phyloP scores from a whole-genome alignment of 305 asterid genomes.

The Caryopteris hybrid region DNA sequence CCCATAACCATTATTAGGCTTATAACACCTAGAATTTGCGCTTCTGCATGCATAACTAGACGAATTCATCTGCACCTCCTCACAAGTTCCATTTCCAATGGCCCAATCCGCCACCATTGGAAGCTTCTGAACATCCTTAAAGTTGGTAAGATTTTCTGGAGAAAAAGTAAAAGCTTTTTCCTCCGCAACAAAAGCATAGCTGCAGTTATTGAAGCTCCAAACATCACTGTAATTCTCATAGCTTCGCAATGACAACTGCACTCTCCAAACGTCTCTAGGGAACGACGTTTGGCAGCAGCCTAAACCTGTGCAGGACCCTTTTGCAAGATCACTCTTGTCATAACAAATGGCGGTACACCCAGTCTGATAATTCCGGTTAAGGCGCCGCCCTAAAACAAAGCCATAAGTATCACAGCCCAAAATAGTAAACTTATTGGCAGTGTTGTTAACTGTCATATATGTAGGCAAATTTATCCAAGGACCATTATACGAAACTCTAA shows the following conservation, averaged over 20 bases:
- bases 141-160: neutral
- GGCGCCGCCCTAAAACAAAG: slow-evolving; percentile 8
- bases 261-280: slow-evolving; percentile 14
- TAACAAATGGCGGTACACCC: slow-evolving; percentile 32
- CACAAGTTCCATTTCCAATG: slow-evolving; percentile 22
- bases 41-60: slow-evolving; percentile 21
- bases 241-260: neutral
- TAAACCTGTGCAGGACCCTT: slow-evolving; percentile 20
- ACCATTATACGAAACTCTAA: fast-evolving
- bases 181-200: slow-evolving; percentile 30
- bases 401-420: slow-evolving; percentile 42
- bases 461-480: neutral
- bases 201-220: slow-evolving; percentile 7
- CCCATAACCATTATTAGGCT: slow-evolving; percentile 23
- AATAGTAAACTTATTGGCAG: slow-evolving; percentile 31
- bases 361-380: neutral
- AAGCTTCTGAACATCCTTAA: neutral
- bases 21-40: slow-evolving; percentile 10
- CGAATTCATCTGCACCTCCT: neutral
- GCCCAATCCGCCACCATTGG: slow-evolving; percentile 39
- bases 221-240: neutral
- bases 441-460: slow-evolving; percentile 6
- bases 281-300: slow-evolving; percentile 42
- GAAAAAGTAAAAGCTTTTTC: slow-evolving; percentile 10
- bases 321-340: neutral